Base-by-base conservation (phyloP, 257 asterid genomes). In the Solanum lignicaule region DNA sequence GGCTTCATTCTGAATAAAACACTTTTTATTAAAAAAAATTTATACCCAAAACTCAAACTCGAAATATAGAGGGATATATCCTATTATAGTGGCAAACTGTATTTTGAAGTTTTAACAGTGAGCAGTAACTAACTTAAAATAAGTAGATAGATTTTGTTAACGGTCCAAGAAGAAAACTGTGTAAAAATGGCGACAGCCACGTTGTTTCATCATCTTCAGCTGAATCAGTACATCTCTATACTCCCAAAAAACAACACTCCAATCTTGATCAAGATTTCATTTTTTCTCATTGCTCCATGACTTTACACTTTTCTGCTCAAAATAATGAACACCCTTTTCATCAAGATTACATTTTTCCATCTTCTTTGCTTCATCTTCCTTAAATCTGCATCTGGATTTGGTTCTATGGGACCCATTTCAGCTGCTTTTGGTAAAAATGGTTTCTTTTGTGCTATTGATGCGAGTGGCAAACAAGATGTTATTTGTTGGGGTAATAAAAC, bases 401-500 rank as follows among this genome's bases (percentile, higher is more conserved):
- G 99, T 78, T 92, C 96, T 23, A 95, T 92, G 98, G 97, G 94
- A 75, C 93, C 99, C 43, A 96, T 97, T 41, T 89, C 98, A 0
- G 97, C 99, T 16, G 93, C 99, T 6, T 95, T 91, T 72, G 98
- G 99, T 12, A 91, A 91, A 15, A 69, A 89, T 89, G 90, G 94
- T 21, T 87, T 94, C 73, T 97, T 97, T 88, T 97, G 98, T 75
- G 98, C 98, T 91, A 95, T 97, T 86, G 99, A 97, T 41, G 99
- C 99, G 32, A 95, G 98, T 69, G 99, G 98, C 15, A 92, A 94
- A 89, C 98, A 97, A 83, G 93, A 92, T 27, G 96, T 97, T 12
- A 94, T 95, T n/a, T 95, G 98, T 75, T 97, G 98, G 98, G 95
- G 94, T 48, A 92, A 94, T 31, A 92, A 91, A 23, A 88, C 88